phyloP scores from a whole-genome alignment of 2,329 filamentous ascomycete species.

The Xylaria multiplex region DNA sequence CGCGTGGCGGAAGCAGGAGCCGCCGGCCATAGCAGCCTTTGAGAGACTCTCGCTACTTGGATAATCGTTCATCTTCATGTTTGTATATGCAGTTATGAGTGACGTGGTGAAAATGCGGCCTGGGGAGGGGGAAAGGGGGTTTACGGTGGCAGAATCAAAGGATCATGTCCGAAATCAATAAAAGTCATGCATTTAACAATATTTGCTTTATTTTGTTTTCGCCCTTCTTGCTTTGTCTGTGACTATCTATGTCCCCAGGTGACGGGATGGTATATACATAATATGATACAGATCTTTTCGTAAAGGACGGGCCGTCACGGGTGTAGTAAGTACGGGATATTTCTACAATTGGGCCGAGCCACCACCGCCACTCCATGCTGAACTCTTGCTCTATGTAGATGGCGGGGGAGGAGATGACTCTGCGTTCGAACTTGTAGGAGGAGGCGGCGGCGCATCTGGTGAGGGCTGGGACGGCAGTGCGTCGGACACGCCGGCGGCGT shows the following conservation, averaged over 20 bases:
- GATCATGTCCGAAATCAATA: slow-evolving; percentile 17
- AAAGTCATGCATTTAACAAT: slow-evolving; percentile 26
- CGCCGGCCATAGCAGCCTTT: slow-evolving; percentile 61
- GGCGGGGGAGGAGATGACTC: slow-evolving; percentile 36
- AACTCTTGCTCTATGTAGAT: slow-evolving; percentile 32
- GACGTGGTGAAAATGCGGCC: background rate
- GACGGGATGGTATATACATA: slow-evolving; percentile 42
- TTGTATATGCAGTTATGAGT: background rate
- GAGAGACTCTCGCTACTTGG: slow-evolving; percentile 63
- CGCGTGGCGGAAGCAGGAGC: slow-evolving; percentile 56
- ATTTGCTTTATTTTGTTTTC: background rate
- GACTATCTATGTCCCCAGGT: slow-evolving; percentile 16
- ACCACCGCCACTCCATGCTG: slow-evolving; percentile 1
- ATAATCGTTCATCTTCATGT: slow-evolving; percentile 39
- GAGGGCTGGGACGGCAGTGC: slow-evolving; percentile 10
- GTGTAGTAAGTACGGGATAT: slow-evolving; percentile 16
- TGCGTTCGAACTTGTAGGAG: slow-evolving; percentile 17
- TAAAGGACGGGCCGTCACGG: slow-evolving; percentile 6
- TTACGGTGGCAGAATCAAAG: background rate
- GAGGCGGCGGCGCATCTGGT: slow-evolving; percentile 25
- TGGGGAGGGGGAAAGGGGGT: background rate
- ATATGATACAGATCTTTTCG: slow-evolving; percentile 44
- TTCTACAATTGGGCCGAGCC: slow-evolving; percentile 29
- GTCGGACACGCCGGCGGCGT: slow-evolving; percentile 47
- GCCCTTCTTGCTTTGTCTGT: slow-evolving; percentile 7